Percentiles rank a stretch among this genome's conserved stretches.
phyloP scores from a whole-genome alignment of 768 basidiomycete species.

The Glaciozyma martinii region DNA sequence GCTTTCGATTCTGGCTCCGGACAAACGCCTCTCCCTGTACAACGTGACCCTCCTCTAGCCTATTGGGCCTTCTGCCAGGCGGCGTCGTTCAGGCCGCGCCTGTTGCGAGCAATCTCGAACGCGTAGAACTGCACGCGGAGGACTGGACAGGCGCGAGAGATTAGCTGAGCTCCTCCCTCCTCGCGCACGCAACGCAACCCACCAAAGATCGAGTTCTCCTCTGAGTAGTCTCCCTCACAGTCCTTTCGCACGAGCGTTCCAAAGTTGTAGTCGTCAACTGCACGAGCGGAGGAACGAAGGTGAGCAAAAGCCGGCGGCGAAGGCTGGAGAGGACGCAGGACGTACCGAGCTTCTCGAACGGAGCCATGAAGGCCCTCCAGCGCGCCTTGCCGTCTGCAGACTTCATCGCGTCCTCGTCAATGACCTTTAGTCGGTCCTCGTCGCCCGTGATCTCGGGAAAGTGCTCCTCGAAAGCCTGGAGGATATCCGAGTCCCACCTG shows the following conservation, averaged over 20 bases:
- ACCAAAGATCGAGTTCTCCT: conserved; percentile 94
- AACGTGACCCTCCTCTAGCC: background rate
- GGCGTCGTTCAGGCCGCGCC: conserved; percentile 76
- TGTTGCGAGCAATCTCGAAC: conserved; percentile 89
- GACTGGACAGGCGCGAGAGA: conserved; percentile 4
- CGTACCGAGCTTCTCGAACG: conserved; percentile 45
- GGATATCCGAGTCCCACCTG: conserved; percentile 87
- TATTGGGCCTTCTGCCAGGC: conserved; percentile 53
- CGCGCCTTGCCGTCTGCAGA: conserved; percentile 71
- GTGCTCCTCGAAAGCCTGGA: conserved; percentile 56
- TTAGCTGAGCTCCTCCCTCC: background rate
- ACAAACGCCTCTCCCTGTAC: background rate
- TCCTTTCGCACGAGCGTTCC: conserved; percentile 85
- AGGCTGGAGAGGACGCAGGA: background rate
- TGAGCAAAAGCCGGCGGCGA: background rate
- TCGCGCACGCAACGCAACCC: conserved; percentile 29
- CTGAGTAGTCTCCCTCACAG: conserved; percentile 68
- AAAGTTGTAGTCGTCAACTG: conserved; percentile 90
- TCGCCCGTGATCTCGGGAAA: conserved; percentile 63
- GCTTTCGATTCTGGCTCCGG: background rate
- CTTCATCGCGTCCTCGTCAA: conserved; percentile 93
- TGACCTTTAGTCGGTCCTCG: conserved; percentile 45
- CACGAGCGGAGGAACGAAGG: background rate
- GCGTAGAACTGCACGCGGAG: conserved; percentile 67
- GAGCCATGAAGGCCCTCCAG: conserved; percentile 80